Base-by-base conservation (phyloP, 2,329 filamentous ascomycete species). In the Claviceps lovelessii region DNA sequence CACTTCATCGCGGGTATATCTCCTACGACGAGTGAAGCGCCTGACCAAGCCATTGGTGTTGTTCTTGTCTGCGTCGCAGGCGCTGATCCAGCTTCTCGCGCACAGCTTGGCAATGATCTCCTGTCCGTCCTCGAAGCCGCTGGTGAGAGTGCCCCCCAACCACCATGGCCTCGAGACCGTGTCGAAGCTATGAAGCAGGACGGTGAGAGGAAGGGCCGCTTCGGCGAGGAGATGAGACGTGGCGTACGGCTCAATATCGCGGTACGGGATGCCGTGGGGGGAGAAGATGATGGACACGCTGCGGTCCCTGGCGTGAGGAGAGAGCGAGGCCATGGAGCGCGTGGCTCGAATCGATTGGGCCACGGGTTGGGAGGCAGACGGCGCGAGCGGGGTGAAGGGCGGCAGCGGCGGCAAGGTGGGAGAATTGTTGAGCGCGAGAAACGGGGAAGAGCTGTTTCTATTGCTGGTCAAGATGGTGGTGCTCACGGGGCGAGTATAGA, bases 161-260 rank as follows among this genome's bases (percentile, higher is more conserved):
- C 78, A 83, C 77, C 79, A 83, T 0, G 79, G 78, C 48, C 79
- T 81, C 23, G 73, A 68, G 31, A 83, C 74, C 9, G 69, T 70
- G 61, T 84, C 79, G 66, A 85, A 82, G 53, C 77, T 79, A 64
- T 86, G 83, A 17, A 87, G 71, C 5, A 87, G 75, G 0, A 78
- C 76, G 0, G 80, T 84, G 19, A 87, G 68, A 0, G 81, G 83
- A 3, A 85, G 70, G 0, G 81, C 80, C 1, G 76, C 72, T 61
- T 79, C 73, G 1, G 70, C 64, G 2, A 79, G 69, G 3, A 85
- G 76, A 61, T 84, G 78, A 0, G 74, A 73, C 2, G 75, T 73
- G 6, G 76, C 73, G 62, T 83, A 86, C 7, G 76, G 69, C 35
- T 72, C 68, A 10, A 87, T 69, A 28, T 74, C 69, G 5, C 72